Percentiles rank a stretch among this genome's conserved stretches.
Evolutionary conservation across 2,329 filamentous ascomycete genomes (phyloP).

Genomic region (Stachybotrys elegans): DNA sequence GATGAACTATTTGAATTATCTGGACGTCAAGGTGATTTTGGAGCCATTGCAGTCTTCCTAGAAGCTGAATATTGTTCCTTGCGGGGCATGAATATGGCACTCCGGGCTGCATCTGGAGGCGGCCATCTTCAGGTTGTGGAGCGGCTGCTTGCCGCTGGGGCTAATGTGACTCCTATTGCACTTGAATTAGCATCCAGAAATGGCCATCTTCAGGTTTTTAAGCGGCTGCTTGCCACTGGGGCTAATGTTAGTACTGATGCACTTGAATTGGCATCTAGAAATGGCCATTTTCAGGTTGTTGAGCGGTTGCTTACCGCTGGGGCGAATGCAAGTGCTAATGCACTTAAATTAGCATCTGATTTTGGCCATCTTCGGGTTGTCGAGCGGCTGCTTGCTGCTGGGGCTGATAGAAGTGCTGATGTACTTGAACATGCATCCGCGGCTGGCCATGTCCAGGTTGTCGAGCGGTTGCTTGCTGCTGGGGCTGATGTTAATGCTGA

Average conservation of each 20-base stretch:
- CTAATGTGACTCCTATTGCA: background rate
- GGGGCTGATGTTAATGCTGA: background rate
- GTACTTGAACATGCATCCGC: background rate
- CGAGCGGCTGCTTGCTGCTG: background rate
- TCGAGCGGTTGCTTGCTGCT: background rate
- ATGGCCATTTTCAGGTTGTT: background rate
- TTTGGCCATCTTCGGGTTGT: background rate
- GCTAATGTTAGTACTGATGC: background rate
- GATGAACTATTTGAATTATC: background rate
- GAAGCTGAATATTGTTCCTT: background rate
- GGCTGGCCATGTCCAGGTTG: background rate
- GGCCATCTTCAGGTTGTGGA: background rate
- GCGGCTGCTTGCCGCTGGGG: background rate
- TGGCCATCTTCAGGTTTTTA: background rate
- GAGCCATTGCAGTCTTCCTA: background rate
- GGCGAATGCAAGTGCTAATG: background rate
- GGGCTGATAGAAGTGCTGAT: background rate
- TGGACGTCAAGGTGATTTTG: background rate
- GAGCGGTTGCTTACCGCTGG: background rate
- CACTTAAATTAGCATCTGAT: background rate
- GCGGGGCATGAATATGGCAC: background rate
- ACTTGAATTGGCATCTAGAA: background rate
- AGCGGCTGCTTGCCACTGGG: background rate
- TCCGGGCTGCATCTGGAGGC: background rate
- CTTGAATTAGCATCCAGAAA: background rate